phyloP scores from a whole-genome alignment of 1,139 yeast genomes.

The Pichia sp. region DNA sequence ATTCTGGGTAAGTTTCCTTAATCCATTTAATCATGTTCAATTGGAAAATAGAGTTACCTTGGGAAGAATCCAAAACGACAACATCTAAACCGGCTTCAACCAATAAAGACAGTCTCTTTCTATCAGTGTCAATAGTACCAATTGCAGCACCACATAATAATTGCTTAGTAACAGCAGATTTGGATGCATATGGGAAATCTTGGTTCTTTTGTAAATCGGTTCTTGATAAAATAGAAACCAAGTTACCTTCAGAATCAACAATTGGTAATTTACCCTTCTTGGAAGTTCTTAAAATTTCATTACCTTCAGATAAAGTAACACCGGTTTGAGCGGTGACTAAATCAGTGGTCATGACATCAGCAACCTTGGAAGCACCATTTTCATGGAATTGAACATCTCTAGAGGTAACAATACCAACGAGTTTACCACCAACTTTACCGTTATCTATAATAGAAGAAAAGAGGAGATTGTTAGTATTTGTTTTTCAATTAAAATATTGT shows the following conservation, averaged over 20 bases:
- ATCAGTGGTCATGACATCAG: slow-evolving; percentile 85
- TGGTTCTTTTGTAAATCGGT: slow-evolving; percentile 96
- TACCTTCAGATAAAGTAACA: slow-evolving; percentile 76
- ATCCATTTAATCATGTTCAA: slow-evolving; percentile 88
- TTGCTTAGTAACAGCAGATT: slow-evolving; percentile 89
- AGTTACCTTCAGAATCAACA: slow-evolving; percentile 65
- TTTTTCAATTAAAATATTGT: background rate
- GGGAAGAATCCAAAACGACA: slow-evolving; percentile 91
- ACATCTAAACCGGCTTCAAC: slow-evolving; percentile 98
- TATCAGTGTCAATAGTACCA: slow-evolving; percentile 90
- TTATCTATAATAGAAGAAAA: slow-evolving; percentile 39
- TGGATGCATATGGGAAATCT: slow-evolving; percentile 90
- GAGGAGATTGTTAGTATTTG: slow-evolving; percentile 5
- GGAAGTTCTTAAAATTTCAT: slow-evolving; percentile 80
- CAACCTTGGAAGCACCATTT: slow-evolving; percentile 49
- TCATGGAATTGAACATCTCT: slow-evolving; percentile 97
- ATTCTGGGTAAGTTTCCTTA: slow-evolving; percentile 67
- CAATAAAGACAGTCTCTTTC: slow-evolving; percentile 70
- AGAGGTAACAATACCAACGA: slow-evolving; percentile 91
- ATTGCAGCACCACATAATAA: slow-evolving; percentile 97
- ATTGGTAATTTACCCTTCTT: slow-evolving; percentile 98
- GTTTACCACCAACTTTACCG: slow-evolving; percentile 83
- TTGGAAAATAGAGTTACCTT: slow-evolving; percentile 96
- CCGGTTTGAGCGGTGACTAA: slow-evolving; percentile 80
- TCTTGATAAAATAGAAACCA: slow-evolving; percentile 85